Percentiles rank a stretch among this genome's conserved stretches.
phyloP scores from a whole-genome alignment of 805 yeast genomes.

The Deakozyma indianensis region DNA sequence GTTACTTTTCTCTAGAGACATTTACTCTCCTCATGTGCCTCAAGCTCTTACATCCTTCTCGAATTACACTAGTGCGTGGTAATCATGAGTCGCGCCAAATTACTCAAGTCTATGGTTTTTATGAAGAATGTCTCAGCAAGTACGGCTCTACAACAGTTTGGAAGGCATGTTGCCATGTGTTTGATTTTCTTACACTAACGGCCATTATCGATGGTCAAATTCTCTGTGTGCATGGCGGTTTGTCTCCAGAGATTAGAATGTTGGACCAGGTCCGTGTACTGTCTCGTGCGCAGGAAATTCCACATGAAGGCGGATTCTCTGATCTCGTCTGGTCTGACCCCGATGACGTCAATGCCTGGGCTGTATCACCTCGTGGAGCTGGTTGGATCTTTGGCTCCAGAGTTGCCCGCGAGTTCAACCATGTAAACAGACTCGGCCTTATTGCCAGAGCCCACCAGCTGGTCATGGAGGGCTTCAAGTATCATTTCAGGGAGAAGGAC shows the following conservation, averaged over 20 bases:
- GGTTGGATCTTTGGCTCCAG: conserved; percentile 95
- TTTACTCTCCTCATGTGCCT: conserved; percentile 87
- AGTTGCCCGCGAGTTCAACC: conserved; percentile 91
- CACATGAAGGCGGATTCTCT: conserved; percentile 98
- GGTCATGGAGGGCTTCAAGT: conserved; percentile 96
- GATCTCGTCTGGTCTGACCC: conserved; percentile 98
- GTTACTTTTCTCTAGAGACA: conserved; percentile 90
- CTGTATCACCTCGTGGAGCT: conserved; percentile 95
- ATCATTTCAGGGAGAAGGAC: conserved; percentile 90
- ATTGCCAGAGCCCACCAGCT: conserved; percentile 96
- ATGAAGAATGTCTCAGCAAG: conserved; percentile 86
- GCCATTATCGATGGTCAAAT: conserved; percentile 93
- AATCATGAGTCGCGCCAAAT: conserved; percentile 95
- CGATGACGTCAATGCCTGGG: conserved; percentile 96
- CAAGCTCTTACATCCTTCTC: conserved; percentile 73
- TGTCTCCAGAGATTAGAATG: conserved; percentile 95
- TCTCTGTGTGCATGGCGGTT: conserved; percentile 93
- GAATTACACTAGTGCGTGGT: conserved; percentile 89
- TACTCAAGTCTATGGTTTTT: conserved; percentile 97
- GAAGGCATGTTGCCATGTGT: conserved; percentile 94
- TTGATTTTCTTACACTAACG: conserved; percentile 84
- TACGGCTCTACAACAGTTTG: conserved; percentile 92
- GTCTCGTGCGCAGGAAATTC: conserved; percentile 94
- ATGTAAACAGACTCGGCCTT: conserved; percentile 73
- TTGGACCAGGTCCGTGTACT: conserved; percentile 89